Evolutionary conservation across 2,329 filamentous ascomycete genomes (phyloP).

Genomic region (Didymella sp.): DNA sequence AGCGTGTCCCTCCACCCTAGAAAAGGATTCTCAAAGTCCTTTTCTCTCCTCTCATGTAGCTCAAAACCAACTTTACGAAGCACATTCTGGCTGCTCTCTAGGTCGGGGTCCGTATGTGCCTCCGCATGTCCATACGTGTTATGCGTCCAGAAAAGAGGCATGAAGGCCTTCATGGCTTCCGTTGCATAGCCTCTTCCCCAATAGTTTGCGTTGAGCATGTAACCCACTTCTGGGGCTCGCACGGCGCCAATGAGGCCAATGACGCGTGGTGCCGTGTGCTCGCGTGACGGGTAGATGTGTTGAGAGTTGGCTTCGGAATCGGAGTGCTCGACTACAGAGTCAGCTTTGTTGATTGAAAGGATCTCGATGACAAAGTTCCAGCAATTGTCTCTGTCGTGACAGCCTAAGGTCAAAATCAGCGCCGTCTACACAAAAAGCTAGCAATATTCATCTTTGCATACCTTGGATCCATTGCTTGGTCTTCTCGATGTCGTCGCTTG

Average conservation of each 20-base stretch:
- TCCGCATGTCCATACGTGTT: constrained; percentile 48
- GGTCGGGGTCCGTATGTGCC: constrained; percentile 58
- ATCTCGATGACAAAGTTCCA: constrained; percentile 67
- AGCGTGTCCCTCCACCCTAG: constrained; percentile 47
- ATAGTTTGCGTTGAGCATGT: constrained; percentile 51
- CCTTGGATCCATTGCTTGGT: constrained; percentile 48
- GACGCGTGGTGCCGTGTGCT: constrained; percentile 34
- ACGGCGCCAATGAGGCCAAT: constrained; percentile 54
- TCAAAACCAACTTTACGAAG: constrained; percentile 64
- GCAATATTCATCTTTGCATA: constrained; percentile 12
- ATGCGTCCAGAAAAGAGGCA: constrained; percentile 49
- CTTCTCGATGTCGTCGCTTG: constrained; percentile 56
- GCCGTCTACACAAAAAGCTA: not conserved
- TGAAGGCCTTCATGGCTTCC: constrained; percentile 53
- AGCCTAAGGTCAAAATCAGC: constrained; percentile 18
- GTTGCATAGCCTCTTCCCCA: constrained; percentile 55
- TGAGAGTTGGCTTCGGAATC: not conserved
- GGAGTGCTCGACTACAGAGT: not conserved
- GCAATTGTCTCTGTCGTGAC: constrained; percentile 46
- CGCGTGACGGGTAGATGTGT: constrained; percentile 3
- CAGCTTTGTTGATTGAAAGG: constrained; percentile 16
- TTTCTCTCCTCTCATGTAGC: constrained; percentile 53
- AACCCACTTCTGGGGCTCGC: constrained; percentile 53
- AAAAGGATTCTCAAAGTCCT: constrained; percentile 49
- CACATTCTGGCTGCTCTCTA: constrained; percentile 63